Evolutionary conservation across 106 monocot species (phyloP), one percentile per base, ranked within the genome.

Genomic region (Platanthera guangdongensis): DNA sequence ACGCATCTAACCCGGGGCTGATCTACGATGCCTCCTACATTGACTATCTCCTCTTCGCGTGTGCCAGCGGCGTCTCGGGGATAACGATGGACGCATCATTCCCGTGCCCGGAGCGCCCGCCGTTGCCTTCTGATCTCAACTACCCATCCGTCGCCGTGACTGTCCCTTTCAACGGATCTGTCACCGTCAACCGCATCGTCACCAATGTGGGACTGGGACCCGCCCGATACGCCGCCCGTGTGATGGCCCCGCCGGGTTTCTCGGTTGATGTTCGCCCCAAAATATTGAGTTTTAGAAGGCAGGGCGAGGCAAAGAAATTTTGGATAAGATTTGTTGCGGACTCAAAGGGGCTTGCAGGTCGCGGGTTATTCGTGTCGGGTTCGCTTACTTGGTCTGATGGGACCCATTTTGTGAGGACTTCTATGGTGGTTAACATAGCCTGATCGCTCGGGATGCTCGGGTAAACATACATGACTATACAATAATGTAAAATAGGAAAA

Each of bases 1-100:
- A 86, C 57, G 92, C 95, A 2, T 54, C 78, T 3, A 83, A 92
- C 60, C 92, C 92, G 10, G 92, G 95, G 57, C 83, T 92, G 8
- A 55, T 95, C 55, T 92, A 95, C 81, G 90, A 95, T 25, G 88
- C 90, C n/a, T 62, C 82, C 0, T 86, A 90, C 79, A 21, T 45
- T 5, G 95, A 92, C 76, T 95, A 95, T 76, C 80, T 90, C 45
- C 79, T 88, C 72, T 95, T 90, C 71, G 80, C 75, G 10, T 95
- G 95, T 81, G 69, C 95, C 19, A 88, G 86, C 78, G 57, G 71
- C 47, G 76, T 78, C 0, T 71, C 49, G n/a, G 76, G 83, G 76
- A 39, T 39, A 39, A 39, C 39, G 15, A 77, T 88, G 80, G 95
- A 92, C 69, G 83, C 80, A 0, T 10, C 83, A 8, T 79, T 86